A percentile compares a stretch with the other conserved stretches of the same genome.
phyloP scores from a whole-genome alignment of 495 filamentous ascomycete genomes.

The Massariosphaeria phaeospora region DNA sequence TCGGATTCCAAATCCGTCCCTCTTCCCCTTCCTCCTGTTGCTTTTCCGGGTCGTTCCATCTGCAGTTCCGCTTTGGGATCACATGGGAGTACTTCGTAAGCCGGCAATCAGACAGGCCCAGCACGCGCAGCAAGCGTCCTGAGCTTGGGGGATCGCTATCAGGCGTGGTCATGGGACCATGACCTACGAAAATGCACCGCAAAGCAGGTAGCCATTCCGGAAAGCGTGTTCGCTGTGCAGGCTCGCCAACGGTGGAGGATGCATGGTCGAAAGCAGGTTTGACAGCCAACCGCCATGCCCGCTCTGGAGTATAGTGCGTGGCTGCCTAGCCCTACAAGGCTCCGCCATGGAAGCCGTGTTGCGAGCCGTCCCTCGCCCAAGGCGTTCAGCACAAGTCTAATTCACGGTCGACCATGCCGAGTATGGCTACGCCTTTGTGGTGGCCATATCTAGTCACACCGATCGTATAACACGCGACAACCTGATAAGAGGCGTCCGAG shows the following conservation, averaged over 20 bases:
- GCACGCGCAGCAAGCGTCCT: background rate
- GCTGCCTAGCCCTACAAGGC: background rate
- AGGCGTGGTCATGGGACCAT: constrained; percentile 6
- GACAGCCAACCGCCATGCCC: background rate
- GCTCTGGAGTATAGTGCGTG: background rate
- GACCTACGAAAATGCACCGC: background rate
- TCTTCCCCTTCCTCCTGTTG: background rate
- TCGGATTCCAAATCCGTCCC: background rate
- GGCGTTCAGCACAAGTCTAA: too few relatives aligned
- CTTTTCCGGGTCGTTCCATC: background rate
- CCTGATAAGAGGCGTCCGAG: too few relatives aligned
- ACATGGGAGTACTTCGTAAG: background rate
- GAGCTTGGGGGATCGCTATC: background rate
- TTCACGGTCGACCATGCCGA: background rate
- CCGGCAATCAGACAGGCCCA: background rate
- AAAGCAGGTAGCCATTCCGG: background rate
- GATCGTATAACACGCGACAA: too few relatives aligned
- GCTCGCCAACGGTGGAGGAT: background rate
- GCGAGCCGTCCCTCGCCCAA: too few relatives aligned
- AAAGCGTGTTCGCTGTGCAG: background rate
- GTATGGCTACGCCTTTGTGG: too few relatives aligned
- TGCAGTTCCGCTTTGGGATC: background rate
- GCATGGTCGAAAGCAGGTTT: background rate
- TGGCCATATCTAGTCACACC: too few relatives aligned
- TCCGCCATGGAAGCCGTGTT: too few relatives aligned